These are phyloP conservation scores for Boletus sp. DNA, from an alignment of 768 basidiomycete species.

Conservation along the genomic window DNA sequence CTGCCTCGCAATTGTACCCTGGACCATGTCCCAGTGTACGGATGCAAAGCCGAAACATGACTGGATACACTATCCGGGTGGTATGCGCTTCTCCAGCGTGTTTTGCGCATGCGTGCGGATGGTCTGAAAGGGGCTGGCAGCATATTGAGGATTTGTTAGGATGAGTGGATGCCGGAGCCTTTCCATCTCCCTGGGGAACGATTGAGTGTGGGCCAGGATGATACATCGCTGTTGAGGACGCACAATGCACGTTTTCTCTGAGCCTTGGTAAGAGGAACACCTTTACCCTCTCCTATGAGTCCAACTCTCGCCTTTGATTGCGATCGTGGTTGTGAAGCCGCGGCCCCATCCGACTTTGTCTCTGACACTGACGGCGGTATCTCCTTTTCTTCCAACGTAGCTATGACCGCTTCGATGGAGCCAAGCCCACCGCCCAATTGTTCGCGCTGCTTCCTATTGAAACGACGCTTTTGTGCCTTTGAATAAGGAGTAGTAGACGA, in stretches of 20 bases:
- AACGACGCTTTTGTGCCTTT: conserved; percentile 66
- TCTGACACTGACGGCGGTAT: conserved; percentile 9
- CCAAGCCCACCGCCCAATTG: conserved; percentile 51
- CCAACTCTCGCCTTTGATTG: conserved; percentile 37
- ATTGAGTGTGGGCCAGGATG: neutral
- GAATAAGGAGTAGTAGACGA: conserved; percentile 56
- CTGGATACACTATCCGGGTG: neutral
- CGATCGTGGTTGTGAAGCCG: conserved; percentile 15
- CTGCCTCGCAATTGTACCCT: neutral
- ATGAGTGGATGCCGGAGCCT: conserved; percentile 69
- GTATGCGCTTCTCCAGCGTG: conserved; percentile 58
- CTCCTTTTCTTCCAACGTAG: conserved; percentile 45
- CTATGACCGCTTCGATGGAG: conserved; percentile 54
- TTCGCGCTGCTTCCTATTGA: conserved; percentile 69
- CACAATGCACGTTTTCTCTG: conserved; percentile 73
- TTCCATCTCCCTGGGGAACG: conserved; percentile 54
- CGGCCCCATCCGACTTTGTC: conserved; percentile 14
- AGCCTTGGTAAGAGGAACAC: conserved; percentile 51
- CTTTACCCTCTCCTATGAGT: conserved; percentile 68
- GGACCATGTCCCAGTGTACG: neutral
- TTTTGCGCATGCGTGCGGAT: conserved; percentile 80
- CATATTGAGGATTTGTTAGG: conserved; percentile 61
- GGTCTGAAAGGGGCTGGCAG: conserved; percentile 70
- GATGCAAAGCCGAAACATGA: neutral
- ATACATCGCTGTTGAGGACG: conserved; percentile 26